Percentiles rank a stretch among this genome's conserved stretches.
phyloP scores from a whole-genome alignment of 108 stramenopile genomes.

The Seminavis robusta region DNA sequence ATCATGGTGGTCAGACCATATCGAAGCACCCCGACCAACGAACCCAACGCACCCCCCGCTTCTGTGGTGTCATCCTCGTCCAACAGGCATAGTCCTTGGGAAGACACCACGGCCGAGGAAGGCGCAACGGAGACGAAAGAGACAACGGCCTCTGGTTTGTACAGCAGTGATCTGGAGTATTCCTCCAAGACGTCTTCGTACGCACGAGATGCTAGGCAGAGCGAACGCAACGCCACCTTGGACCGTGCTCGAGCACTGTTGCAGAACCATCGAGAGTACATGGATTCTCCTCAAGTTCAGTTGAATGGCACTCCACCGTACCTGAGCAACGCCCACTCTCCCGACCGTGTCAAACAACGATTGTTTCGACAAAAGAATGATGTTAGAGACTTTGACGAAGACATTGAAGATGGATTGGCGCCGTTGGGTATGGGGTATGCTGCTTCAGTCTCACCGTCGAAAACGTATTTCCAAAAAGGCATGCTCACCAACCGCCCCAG shows the following conservation, averaged over 20 bases:
- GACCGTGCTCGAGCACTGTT: no score
- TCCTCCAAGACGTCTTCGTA: neutral
- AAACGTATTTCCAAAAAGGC: no score
- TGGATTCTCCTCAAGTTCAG: slow-evolving; percentile 14
- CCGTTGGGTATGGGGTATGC: slow-evolving; percentile 34
- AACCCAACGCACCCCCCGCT: neutral
- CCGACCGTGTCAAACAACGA: neutral
- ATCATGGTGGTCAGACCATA: slow-evolving; percentile 1
- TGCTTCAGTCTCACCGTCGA: no score
- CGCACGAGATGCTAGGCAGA: no score
- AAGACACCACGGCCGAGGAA: neutral
- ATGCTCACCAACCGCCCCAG: no score
- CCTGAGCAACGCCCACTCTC: neutral
- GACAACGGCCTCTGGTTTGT: no score
- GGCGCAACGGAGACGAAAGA: neutral
- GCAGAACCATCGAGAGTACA: slow-evolving; percentile 10
- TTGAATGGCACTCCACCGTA: neutral
- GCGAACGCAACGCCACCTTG: no score
- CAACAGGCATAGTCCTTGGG: neutral
- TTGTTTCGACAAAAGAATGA: slow-evolving; percentile 9
- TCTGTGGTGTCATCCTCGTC: neutral
- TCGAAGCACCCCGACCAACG: no score
- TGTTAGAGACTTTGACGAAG: slow-evolving; percentile 28
- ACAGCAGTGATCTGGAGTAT: slow-evolving; percentile 1
- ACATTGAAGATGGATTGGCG: slow-evolving; percentile 58